These are phyloP conservation scores for Actinomortierella wolfii DNA, from an alignment of 371 early-diverging fungal species.

Conservation along the genomic window DNA sequence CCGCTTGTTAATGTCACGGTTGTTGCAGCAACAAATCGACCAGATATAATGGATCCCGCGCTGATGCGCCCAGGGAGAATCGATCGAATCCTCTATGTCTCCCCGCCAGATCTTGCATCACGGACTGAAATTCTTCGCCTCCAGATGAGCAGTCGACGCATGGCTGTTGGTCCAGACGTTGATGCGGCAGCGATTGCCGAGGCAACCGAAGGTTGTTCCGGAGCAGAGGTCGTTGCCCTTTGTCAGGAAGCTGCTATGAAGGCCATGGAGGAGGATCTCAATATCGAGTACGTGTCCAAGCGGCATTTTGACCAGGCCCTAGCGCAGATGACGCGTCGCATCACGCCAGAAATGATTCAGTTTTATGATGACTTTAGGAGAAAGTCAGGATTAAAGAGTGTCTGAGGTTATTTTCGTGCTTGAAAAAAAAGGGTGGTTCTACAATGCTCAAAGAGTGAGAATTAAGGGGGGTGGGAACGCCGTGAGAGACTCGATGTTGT, in stretches of 20 bases:
- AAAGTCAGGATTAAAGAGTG: slow-evolving; percentile 56
- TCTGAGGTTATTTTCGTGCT: slow-evolving; percentile 6
- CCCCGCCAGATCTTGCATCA: slow-evolving; percentile 83
- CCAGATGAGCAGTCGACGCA: slow-evolving; percentile 55
- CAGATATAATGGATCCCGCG: slow-evolving; percentile 96
- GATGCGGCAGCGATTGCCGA: slow-evolving; percentile 20
- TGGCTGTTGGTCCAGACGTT: slow-evolving; percentile 29
- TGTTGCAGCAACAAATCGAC: slow-evolving; percentile 99
- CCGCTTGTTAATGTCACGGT: slow-evolving; percentile 93
- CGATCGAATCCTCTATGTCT: slow-evolving; percentile 93
- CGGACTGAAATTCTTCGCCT: slow-evolving; percentile 85
- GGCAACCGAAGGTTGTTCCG: slow-evolving; percentile 88
- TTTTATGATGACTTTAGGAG: slow-evolving; percentile 81
- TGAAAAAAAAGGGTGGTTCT: background rate
- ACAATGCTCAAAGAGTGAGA: too few relatives aligned
- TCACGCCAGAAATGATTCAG: slow-evolving; percentile 89
- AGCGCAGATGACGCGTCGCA: slow-evolving; percentile 68
- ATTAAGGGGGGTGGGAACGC: too few relatives aligned
- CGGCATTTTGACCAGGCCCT: slow-evolving; percentile 76
- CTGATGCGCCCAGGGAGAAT: slow-evolving; percentile 96
- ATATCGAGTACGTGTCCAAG: slow-evolving; percentile 57
- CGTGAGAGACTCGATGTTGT: too few relatives aligned
- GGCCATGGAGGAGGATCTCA: slow-evolving; percentile 88
- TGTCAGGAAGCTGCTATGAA: slow-evolving; percentile 94
- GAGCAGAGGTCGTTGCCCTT: slow-evolving; percentile 93